A percentile compares a stretch with the other conserved stretches of the same genome.
Evolutionary conservation across 2,329 filamentous ascomycete genomes (phyloP).

Genomic region (Nectriaceae sp.): DNA sequence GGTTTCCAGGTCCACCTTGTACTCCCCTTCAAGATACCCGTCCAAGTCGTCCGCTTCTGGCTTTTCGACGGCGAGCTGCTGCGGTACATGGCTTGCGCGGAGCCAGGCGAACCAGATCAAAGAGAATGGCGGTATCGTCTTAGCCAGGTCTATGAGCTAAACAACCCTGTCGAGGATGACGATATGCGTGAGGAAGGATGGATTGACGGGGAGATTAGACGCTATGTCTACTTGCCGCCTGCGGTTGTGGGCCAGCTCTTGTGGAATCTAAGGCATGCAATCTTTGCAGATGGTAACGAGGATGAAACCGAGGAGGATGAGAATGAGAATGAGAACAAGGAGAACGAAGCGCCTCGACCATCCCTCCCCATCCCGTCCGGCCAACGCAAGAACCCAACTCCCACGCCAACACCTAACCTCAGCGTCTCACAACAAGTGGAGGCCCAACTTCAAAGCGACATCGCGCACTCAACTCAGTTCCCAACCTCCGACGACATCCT

Average conservation of each 20-base stretch:
- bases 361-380: constrained; percentile 23
- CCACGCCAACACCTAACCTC: constrained; percentile 25
- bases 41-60: constrained; percentile 62
- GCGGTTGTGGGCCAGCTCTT: constrained; percentile 59
- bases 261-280: constrained; percentile 57
- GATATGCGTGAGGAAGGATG: constrained; percentile 58
- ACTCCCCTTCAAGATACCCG: constrained; percentile 56
- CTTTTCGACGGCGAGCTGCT: constrained; percentile 57
- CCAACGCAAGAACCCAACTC: constrained; percentile 6
- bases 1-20: constrained; percentile 57
- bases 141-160: constrained; percentile 60
- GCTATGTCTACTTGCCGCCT: constrained; percentile 56
- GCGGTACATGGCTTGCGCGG: constrained; percentile 60
- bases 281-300: constrained; percentile 35
- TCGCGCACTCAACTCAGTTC: constrained; percentile 36
- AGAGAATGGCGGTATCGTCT: constrained; percentile 31
- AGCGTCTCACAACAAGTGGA: constrained; percentile 55
- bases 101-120: constrained; percentile 34
- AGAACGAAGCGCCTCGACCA: too few species aligned
- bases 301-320: constrained; percentile 22
- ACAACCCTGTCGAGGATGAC: constrained; percentile 55
- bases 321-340: constrained; percentile 18
- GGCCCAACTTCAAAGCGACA: constrained; percentile 52
- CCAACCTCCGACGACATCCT: constrained; percentile 32
- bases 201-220: constrained; percentile 50